These are phyloP conservation scores for Entomortierella beljakovae DNA, from an alignment of 192 early-diverging fungal species.

Conservation along the genomic window DNA sequence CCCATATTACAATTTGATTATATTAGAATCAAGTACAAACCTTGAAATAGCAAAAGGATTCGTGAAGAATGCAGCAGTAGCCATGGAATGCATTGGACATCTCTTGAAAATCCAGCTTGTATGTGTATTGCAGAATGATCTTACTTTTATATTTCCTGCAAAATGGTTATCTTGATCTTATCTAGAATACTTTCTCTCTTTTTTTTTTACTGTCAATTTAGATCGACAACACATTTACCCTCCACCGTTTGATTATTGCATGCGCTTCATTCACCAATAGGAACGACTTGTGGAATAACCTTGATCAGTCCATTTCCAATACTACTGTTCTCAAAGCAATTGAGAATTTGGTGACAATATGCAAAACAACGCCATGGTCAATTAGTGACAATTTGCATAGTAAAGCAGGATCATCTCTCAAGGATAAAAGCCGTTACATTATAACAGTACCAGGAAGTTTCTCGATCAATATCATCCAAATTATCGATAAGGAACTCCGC, in stretches of 20 bases:
- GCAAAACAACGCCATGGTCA: conserved; percentile 29
- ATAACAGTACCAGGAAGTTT: conserved; percentile 35
- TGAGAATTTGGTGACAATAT: conserved; percentile 16
- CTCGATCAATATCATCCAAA: conserved; percentile 37
- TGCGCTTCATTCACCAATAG: conserved; percentile 41
- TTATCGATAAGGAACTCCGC: conserved; percentile 32
- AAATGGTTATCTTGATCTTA: neutral
- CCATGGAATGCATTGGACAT: conserved; percentile 22
- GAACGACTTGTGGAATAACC: conserved; percentile 28
- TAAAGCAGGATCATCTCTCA: neutral
- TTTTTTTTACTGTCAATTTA: neutral
- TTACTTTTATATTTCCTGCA: neutral
- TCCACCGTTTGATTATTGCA: conserved; percentile 38
- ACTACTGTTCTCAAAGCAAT: neutral
- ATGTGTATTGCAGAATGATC: neutral
- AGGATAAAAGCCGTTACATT: neutral
- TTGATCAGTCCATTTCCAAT: neutral
- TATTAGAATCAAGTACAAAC: conserved; percentile 13
- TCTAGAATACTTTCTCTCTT: neutral
- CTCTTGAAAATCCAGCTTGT: conserved; percentile 22
- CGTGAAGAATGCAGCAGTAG: neutral
- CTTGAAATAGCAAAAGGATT: conserved; percentile 6
- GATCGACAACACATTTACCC: conserved; percentile 37
- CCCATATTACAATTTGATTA: too few relatives aligned
- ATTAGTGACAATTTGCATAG: neutral